phyloP scores from a whole-genome alignment of 352 stramenopile genomes.

The Blastocystis sp. region DNA sequence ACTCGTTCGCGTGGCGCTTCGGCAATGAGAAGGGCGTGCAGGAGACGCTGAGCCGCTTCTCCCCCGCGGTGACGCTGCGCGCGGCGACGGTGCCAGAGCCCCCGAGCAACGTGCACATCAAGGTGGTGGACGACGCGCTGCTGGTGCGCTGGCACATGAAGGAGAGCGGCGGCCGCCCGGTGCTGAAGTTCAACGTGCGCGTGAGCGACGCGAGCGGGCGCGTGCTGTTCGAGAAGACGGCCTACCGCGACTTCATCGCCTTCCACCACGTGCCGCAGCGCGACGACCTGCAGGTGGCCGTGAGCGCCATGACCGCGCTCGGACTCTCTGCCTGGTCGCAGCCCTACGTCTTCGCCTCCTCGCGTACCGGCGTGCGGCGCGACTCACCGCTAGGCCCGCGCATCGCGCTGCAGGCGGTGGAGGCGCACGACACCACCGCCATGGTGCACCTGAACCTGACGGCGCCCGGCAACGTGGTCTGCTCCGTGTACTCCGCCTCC shows the following conservation, averaged over 20 bases:
- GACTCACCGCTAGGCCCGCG: not conserved
- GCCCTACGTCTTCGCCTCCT: not conserved
- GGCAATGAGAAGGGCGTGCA: slow-evolving; percentile 42
- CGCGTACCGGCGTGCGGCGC: not conserved
- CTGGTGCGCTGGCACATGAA: not conserved
- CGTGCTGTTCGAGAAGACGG: slow-evolving; percentile 51
- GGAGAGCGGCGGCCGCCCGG: not conserved
- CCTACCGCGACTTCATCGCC: not conserved
- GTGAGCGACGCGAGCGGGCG: slow-evolving; percentile 1
- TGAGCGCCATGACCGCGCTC: slow-evolving; percentile 27
- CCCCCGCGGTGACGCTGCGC: not conserved
- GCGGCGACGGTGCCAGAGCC: not conserved
- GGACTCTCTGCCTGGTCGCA: slow-evolving; percentile 17
- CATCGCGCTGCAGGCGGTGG: not conserved
- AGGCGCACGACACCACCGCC: not conserved
- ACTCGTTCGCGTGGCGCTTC: slow-evolving; percentile 49
- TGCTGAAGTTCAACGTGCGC: slow-evolving; percentile 53
- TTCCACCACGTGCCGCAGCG: not conserved
- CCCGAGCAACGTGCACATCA: not conserved
- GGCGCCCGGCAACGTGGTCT: slow-evolving; percentile 9
- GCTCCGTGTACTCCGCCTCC: slow-evolving; percentile 6
- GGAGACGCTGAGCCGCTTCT: not conserved
- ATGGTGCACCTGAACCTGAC: slow-evolving; percentile 45
- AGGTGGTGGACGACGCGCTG: not conserved
- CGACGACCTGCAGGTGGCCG: not conserved